Conservation (phyloP, 148 eudicot genomes). For the Suaeda aralocaspica region DNA sequence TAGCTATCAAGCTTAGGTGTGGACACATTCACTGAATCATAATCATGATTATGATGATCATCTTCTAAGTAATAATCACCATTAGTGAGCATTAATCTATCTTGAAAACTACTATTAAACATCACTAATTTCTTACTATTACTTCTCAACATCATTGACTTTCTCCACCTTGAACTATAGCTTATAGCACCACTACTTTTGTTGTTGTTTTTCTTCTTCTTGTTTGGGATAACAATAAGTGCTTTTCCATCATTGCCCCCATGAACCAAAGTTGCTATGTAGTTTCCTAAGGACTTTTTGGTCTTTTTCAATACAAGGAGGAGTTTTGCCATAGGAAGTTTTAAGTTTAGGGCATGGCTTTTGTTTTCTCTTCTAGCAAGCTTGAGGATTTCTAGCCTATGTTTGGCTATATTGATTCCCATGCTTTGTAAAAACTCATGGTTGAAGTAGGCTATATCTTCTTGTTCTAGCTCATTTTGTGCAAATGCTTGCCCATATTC, state of each 20-base stretch:
- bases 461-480: conserved; percentile 80
- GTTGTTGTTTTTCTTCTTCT: conserved; percentile 9
- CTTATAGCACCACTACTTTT: conserved; percentile 27
- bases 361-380: conserved; percentile 44
- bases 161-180: conserved; percentile 60
- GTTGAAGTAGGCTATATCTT: conserved; percentile 70
- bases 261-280: conserved; percentile 36
- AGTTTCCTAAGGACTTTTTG: conserved; percentile 38
- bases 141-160: conserved; percentile 45
- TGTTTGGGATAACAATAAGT: conserved; percentile 43
- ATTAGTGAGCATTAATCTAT: conserved; percentile 44
- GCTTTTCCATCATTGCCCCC: conserved; percentile 31
- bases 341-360: conserved; percentile 15
- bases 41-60: conserved; percentile 13
- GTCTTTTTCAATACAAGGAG: conserved; percentile 48
- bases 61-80: conserved; percentile 34
- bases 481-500: conserved; percentile 62
- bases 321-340: conserved; percentile 39
- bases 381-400: conserved; percentile 86
- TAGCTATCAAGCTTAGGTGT: conserved; percentile 43
- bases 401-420: conserved; percentile 88
- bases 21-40: conserved; percentile 34
- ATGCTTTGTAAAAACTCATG: conserved; percentile 95
- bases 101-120: conserved; percentile 23
- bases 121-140: conserved; percentile 29